Conservation (phyloP, 2,329 filamentous ascomycete species). For the Curvularia eragrostidis region DNA sequence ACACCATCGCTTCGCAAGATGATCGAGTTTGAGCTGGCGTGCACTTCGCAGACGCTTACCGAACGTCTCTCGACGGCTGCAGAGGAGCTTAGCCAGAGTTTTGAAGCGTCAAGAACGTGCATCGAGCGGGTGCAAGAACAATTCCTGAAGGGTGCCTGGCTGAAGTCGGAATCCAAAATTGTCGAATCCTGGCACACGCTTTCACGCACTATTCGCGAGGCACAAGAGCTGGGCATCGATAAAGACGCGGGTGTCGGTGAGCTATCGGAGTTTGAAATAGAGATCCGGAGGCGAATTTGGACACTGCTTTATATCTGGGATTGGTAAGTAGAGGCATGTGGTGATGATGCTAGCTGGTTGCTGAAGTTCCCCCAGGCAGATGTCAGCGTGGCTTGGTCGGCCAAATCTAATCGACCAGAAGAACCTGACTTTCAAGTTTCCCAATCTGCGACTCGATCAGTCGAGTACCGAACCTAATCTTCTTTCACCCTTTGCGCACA, state of each 20-base stretch:
- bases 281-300: slow-evolving; percentile 58
- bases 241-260: slow-evolving; percentile 46
- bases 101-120: slow-evolving; percentile 54
- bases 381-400: slow-evolving; percentile 54
- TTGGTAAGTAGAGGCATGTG: slow-evolving; percentile 45
- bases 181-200: slow-evolving; percentile 59
- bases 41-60: slow-evolving; percentile 49
- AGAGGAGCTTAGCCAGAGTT: slow-evolving; percentile 53
- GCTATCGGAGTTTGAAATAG: slow-evolving; percentile 55
- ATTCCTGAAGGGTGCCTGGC: slow-evolving; percentile 58
- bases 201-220: slow-evolving; percentile 54
- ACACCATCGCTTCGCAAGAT: slow-evolving; percentile 47
- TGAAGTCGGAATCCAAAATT: slow-evolving; percentile 57
- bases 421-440: slow-evolving; percentile 50
- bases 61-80: slow-evolving; percentile 54
- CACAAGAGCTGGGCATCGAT: slow-evolving; percentile 57
- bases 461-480: slow-evolving; percentile 44
- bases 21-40: slow-evolving; percentile 56
- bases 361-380: slow-evolving; percentile 39
- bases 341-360: background rate
- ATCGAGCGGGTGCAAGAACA: slow-evolving; percentile 58
- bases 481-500: slow-evolving; percentile 55
- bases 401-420: slow-evolving; percentile 55
- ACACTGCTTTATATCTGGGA: slow-evolving; percentile 58
- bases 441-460: slow-evolving; percentile 51